These are phyloP conservation scores for Venturia effusa DNA, from an alignment of 2,329 filamentous ascomycete genomes.

Conservation along the genomic window DNA sequence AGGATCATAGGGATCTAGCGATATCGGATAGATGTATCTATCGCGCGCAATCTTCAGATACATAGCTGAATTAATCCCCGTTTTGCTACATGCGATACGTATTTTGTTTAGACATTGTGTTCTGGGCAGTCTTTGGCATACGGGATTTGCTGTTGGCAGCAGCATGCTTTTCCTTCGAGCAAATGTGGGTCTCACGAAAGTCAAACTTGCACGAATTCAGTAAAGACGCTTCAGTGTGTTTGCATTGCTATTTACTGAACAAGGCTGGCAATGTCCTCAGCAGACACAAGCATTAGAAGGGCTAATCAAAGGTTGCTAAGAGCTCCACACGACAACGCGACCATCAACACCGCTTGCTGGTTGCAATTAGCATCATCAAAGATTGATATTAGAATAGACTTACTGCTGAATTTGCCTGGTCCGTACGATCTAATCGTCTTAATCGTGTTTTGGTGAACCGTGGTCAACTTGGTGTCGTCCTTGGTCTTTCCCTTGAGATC, in stretches of 20 bases:
- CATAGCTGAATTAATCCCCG: not conserved
- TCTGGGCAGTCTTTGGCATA: too few species aligned
- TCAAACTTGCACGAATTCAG: not conserved
- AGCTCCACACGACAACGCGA: constrained; percentile 63
- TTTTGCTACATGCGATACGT: not conserved
- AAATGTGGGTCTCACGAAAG: not conserved
- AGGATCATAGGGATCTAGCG: not conserved
- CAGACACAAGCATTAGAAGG: not conserved
- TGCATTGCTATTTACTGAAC: not conserved
- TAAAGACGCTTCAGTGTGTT: not conserved
- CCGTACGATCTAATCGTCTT: constrained; percentile 72
- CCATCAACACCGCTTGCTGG: constrained; percentile 74
- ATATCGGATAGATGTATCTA: not conserved
- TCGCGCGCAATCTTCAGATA: not conserved
- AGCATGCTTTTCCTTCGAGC: too few species aligned
- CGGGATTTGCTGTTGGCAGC: too few species aligned
- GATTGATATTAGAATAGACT: constrained; percentile 33
- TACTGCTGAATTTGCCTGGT: constrained; percentile 74
- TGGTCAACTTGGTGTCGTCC: constrained; percentile 90
- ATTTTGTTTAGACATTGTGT: not conserved
- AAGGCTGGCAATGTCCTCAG: not conserved
- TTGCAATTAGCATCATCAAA: constrained; percentile 12
- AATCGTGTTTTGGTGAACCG: constrained; percentile 93
- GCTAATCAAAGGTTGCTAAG: not conserved
- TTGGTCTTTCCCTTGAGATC: constrained; percentile 88